Base-by-base conservation (phyloP, 257 asterid genomes). In the Striga asiatica region DNA sequence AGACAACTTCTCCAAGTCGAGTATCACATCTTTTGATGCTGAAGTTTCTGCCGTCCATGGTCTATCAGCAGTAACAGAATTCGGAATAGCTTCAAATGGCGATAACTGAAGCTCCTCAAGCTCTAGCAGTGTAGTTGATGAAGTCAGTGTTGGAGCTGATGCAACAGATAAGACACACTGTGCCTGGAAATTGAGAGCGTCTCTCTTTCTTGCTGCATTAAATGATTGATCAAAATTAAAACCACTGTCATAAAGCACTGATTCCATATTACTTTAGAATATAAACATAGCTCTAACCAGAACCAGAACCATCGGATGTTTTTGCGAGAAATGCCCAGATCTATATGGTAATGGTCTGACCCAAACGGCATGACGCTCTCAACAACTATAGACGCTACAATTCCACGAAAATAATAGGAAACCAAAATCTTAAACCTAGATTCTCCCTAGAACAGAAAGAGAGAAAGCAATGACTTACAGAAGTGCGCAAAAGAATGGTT, bases 131-230 rank as follows among this genome's bases (percentile, higher is more conserved):
- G 85, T 60, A 64, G 83, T 65, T 23, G 80, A 71, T 68, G 78
- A 60, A 8, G 81, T 71, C 59, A 72, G 49, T 25, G 78, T 51
- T 56, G 80, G 64, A 41, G 83, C 70, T 9, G 81, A 72, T 68
- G 91, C 55, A 32, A 84, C 67, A 62, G 96, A 73, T 67, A 87
- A 67, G 73, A 75, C 57, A 66, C 95, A 87, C 64, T 84, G 94
- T 22, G 89, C 69, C 71, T 82, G 80, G 49, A 73, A 69, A 64
- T 55, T 61, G 55, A 66, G 59, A 20, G 77, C 27, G n/a, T 75
- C 95, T 70, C 83, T 80, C 61, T 60, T 65, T 71, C 79, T 91
- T 29, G 93, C 98, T 91, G 96, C 83, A 81, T 62, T 31, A 50
- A 37, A 41, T 45, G 24, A 54, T 72, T 47, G 22, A 65, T 42